Conservation (phyloP, 352 stramenopile genomes). For the Phytopythium helicoides region DNA sequence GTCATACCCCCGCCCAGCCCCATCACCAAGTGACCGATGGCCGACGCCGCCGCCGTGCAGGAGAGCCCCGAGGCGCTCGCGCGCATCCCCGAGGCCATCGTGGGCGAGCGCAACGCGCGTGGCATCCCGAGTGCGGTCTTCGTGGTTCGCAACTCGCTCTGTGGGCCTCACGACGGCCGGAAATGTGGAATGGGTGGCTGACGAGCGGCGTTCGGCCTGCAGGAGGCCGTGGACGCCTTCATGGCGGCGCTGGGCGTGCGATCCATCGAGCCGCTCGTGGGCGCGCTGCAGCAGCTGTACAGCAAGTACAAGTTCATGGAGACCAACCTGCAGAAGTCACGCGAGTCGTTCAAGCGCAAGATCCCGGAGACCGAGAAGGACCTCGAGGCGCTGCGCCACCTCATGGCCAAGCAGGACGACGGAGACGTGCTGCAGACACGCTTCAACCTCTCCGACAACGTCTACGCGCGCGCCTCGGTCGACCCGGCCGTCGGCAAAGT, state of each 20-base stretch:
- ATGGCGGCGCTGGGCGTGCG: constrained; percentile 51
- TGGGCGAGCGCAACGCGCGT: constrained; percentile 75
- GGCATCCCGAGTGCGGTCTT: constrained; percentile 81
- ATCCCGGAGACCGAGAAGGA: constrained; percentile 92
- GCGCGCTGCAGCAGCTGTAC: constrained; percentile 83
- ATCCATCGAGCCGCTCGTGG: constrained; percentile 74
- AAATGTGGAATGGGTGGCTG: too few relatives aligned
- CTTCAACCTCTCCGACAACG: constrained; percentile 94
- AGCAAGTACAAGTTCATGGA: constrained; percentile 93
- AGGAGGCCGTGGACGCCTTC: constrained; percentile 77
- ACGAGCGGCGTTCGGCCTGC: not conserved
- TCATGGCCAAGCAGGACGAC: constrained; percentile 64
- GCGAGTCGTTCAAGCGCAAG: constrained; percentile 87
- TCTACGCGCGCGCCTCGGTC: constrained; percentile 94
- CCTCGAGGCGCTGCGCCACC: constrained; percentile 43
- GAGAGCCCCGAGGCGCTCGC: constrained; percentile 70
- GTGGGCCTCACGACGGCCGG: too few relatives aligned
- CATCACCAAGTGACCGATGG: too few relatives aligned
- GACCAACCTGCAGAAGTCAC: constrained; percentile 81
- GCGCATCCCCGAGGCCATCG: constrained; percentile 68
- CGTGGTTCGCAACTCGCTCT: constrained; percentile 49
- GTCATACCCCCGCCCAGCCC: too few relatives aligned
- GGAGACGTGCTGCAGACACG: constrained; percentile 83
- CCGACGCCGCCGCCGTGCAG: constrained; percentile 31
- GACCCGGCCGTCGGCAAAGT: constrained; percentile 90